These are phyloP conservation scores for Cyclocybe aegerita DNA, from an alignment of 768 basidiomycete genomes.

Conservation along the genomic window DNA sequence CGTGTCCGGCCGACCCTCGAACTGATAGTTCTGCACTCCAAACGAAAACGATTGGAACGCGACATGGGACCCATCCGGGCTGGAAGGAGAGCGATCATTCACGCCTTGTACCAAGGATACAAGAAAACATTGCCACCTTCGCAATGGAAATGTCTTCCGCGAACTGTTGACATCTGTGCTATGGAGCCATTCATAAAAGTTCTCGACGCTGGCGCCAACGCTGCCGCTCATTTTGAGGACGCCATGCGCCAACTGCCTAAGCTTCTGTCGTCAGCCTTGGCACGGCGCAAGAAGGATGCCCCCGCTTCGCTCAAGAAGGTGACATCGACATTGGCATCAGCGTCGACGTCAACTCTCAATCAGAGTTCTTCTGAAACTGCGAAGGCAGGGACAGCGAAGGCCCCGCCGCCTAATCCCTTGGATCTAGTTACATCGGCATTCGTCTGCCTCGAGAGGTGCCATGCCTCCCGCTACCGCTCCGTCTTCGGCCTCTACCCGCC, in stretches of 20 bases:
- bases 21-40: not conserved
- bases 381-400: too few species aligned
- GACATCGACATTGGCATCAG: too few species aligned
- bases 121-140: constrained; percentile 16
- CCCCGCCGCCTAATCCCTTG: too few species aligned
- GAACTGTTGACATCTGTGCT: constrained; percentile 13
- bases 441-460: too few species aligned
- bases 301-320: too few species aligned
- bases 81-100: constrained; percentile 1
- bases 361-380: too few species aligned
- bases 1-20: constrained; percentile 7
- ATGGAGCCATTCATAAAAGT: constrained; percentile 4
- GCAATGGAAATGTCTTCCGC: constrained; percentile 23
- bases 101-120: constrained; percentile 16
- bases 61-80: constrained; percentile 1
- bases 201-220: not conserved
- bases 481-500: too few species aligned
- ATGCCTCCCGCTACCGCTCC: too few species aligned
- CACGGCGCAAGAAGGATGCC: not conserved
- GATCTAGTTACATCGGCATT: too few species aligned
- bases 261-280: not conserved
- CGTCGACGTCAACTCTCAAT: too few species aligned
- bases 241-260: constrained; percentile 3
- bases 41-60: not conserved
- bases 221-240: not conserved